These are phyloP conservation scores for Malus hybrid DNA, from an alignment of 331 rosid genomes.

Conservation along the genomic window DNA sequence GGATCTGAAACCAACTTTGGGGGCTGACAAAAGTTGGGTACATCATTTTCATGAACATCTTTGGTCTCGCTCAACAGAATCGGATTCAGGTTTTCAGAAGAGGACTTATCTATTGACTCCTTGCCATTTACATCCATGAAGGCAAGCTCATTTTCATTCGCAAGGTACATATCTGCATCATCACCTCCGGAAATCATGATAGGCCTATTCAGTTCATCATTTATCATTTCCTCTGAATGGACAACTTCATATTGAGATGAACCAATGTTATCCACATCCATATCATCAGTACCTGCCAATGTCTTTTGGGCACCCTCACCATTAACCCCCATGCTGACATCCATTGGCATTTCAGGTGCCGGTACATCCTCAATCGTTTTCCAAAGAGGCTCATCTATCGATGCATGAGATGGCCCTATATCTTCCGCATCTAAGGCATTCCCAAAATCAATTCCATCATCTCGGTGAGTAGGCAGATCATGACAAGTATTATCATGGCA, in stretches of 20 bases:
- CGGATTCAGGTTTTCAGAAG: conserved; percentile 25
- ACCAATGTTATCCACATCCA: conserved; percentile 19
- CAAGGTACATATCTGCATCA: conserved; percentile 15
- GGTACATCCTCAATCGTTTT: conserved; percentile 49
- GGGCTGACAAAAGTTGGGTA: background rate
- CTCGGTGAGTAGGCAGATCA: conserved; percentile 7
- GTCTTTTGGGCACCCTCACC: conserved; percentile 2
- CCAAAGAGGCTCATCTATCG: conserved; percentile 42
- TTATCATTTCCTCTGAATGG: background rate
- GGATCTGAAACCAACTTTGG: conserved; percentile 21
- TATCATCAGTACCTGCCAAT: conserved; percentile 6
- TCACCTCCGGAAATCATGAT: conserved; percentile 20
- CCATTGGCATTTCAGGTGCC: conserved; percentile 41
- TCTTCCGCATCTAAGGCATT: conserved; percentile 29
- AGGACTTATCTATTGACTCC: conserved; percentile 26
- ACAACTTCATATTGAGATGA: conserved; percentile 4
- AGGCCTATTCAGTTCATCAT: conserved; percentile 21
- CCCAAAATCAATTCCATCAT: conserved; percentile 27
- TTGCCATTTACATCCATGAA: conserved; percentile 36
- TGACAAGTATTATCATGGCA: conserved; percentile 5
- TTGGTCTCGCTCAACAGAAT: conserved; percentile 37
- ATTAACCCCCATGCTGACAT: conserved; percentile 24
- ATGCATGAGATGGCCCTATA: conserved; percentile 29
- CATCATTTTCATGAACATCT: conserved; percentile 31
- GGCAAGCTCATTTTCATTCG: conserved; percentile 27